Base-by-base conservation (phyloP, 2,329 filamentous ascomycete species). In the Fragosphaeria purpurea region DNA sequence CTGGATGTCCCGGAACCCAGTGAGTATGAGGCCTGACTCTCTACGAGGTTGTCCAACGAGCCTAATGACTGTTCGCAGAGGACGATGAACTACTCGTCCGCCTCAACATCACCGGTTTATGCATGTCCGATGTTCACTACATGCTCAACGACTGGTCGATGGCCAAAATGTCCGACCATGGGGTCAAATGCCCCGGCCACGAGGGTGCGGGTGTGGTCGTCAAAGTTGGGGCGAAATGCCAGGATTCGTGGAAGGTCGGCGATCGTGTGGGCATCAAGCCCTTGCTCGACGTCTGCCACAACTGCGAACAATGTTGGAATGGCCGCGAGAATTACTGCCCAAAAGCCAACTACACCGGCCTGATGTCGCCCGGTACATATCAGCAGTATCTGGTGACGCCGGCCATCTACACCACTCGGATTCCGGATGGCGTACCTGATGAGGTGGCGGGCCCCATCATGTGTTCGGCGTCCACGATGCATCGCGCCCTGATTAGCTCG, bases 381-480 rank as follows among this genome's bases (percentile, higher is more conserved):
- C 74, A 79, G 61, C 75, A 82, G 60, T 83, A 82, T 59, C 64
- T 81, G 40, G 67, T 71, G 10, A 73, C 70, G 1, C 77, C 79
- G 1, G 77, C 75, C 11, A 68, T 74, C 48, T 77, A 79, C 57
- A 67, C 75, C 4, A 70, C 73, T 4, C 67, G 76, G 39, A 68
- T 74, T 1, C 66, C 76, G 0, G 74, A 73, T 11, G 69, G 69
- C 32, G 70, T 70, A 33, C 70, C 75, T 56, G 67, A 73, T 32
- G 67, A 74, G 58, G 57, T 78, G 12, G 78, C 77, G 3, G 79
- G 72, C 0, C 79, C 78, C 0, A 72, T 82, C 52, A 80, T 82
- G 75, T 82, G 79, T 63, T 71, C 67, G 42, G 76, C 74, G 0
- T 73, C 70, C 6, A 82, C 79, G 1, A 76, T 80, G 53, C 78